Percentiles rank a stretch among this genome's conserved stretches.
These are phyloP conservation scores for Isochrysis galbana DNA, from an alignment of 78 protist species.

Conservation along the genomic window DNA sequence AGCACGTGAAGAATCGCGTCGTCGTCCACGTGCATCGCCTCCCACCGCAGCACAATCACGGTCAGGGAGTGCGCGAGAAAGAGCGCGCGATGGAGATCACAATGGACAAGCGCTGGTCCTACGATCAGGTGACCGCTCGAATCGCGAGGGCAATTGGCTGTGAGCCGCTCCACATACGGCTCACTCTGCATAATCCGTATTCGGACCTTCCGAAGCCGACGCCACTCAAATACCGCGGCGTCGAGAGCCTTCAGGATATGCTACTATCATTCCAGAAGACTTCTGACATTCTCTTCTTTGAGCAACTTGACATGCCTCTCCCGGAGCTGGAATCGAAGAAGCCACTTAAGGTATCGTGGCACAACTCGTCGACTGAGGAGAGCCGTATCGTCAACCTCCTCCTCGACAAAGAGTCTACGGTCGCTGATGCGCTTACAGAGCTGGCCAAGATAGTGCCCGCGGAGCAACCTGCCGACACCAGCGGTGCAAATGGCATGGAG, in stretches of 20 bases:
- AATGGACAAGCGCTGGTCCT: slow-evolving; percentile 17
- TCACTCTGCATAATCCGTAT: slow-evolving; percentile 6
- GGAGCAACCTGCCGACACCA: background rate
- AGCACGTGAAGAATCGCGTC: slow-evolving; percentile 20
- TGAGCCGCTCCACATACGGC: background rate
- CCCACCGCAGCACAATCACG: background rate
- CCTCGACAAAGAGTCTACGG: background rate
- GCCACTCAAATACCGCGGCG: slow-evolving; percentile 10
- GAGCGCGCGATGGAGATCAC: background rate
- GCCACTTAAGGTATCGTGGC: background rate
- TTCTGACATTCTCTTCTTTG: background rate
- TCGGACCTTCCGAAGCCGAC: slow-evolving; percentile 24
- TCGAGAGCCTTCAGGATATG: background rate
- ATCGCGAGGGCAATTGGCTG: background rate
- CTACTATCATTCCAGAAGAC: background rate
- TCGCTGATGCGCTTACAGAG: background rate
- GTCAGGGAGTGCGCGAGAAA: background rate
- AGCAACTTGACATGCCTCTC: background rate
- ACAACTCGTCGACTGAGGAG: background rate
- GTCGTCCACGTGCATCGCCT: background rate
- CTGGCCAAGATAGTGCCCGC: background rate
- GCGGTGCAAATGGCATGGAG: background rate
- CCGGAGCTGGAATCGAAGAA: background rate
- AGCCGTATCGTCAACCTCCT: background rate
- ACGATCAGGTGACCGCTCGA: background rate